Evolutionary conservation across 2,329 filamentous ascomycete species (phyloP).

Genomic region (Aspergillus candidus): DNA sequence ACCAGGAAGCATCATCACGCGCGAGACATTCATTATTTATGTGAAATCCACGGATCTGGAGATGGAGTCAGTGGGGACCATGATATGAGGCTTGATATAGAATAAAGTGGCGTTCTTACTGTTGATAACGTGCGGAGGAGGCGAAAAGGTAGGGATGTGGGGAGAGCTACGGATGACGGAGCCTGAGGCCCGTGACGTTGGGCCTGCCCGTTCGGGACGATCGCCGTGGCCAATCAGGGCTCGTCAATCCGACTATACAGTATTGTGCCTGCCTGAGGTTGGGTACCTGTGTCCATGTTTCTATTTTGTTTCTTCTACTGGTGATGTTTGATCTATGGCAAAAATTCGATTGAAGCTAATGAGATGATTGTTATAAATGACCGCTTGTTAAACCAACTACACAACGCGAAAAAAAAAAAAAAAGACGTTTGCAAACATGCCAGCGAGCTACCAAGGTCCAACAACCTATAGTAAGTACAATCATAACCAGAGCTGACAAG

Average conservation of each 20-base stretch:
- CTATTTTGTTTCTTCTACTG: too few species aligned
- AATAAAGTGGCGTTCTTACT: constrained; percentile 4
- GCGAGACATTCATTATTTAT: constrained; percentile 9
- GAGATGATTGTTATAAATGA: too few species aligned
- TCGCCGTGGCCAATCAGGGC: too few species aligned
- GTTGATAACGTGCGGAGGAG: constrained; percentile 1
- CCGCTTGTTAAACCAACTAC: too few species aligned
- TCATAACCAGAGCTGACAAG: background rate
- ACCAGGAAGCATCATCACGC: constrained; percentile 16
- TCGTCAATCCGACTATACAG: constrained; percentile 8
- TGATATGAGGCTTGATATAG: constrained; percentile 1
- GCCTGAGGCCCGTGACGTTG: constrained; percentile 11
- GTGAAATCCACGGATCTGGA: background rate
- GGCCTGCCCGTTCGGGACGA: constrained; percentile 5
- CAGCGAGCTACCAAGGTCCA: too few species aligned
- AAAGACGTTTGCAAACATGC: too few species aligned
- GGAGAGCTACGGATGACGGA: constrained; percentile 6
- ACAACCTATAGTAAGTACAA: too few species aligned
- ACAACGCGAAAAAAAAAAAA: too few species aligned
- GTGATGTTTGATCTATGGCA: too few species aligned
- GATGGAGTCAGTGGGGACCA: constrained; percentile 4
- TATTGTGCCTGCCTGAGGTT: background rate
- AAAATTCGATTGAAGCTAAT: too few species aligned
- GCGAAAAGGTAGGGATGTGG: constrained; percentile 1
- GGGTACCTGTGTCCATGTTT: too few species aligned